Evolutionary conservation across 140 eudicot genomes (phyloP), one percentile per base, ranked within the genome.

Genomic region (Flaveria floridana): DNA sequence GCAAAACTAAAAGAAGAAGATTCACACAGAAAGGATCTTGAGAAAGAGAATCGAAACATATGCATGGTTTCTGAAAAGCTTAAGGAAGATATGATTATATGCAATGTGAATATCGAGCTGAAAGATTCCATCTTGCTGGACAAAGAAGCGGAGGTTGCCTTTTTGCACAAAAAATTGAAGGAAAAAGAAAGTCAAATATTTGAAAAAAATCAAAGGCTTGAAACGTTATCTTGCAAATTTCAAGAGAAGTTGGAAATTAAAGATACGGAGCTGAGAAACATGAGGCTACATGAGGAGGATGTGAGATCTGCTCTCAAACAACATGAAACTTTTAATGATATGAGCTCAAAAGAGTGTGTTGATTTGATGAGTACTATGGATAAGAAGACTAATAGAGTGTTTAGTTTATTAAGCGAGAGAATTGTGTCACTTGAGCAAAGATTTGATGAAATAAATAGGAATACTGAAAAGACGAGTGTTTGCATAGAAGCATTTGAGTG

Each of bases 81-180:
- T 14, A 86, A 82, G 75, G 72, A 74, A 57, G 85, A 86, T 51
- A 16, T 81, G 8, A 69, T 85, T 48, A 51, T 82, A 15, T 55
- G 63, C 47, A 70, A 53, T 64, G 55, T 87, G 3, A 82, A 83
- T 72, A 77, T 84, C 65, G 74, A 80, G 15, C 71, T 79, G 47
- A 78, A 47, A 52, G 95, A 80, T 70, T 74, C 70, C 42, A 77
- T 84, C 72, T 82, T 87, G 87, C 55, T 80, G 52, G 90, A 89
- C 7, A 75, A 47, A 37, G 89, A 87, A 74, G 72, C 72, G 50
- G 85, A 79, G 74, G 61, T 79, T 65, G 78, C 63, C 21, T 34
- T 57, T 72, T 55, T 82, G 65, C 65, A 39, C 2, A 34, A 76
- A 44, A 63, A 65, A 20, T 41, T 66, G 0, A 53, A 71, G 65